Evolutionary conservation across 305 asterid genomes (phyloP).

Genomic region (Lippia alba): DNA sequence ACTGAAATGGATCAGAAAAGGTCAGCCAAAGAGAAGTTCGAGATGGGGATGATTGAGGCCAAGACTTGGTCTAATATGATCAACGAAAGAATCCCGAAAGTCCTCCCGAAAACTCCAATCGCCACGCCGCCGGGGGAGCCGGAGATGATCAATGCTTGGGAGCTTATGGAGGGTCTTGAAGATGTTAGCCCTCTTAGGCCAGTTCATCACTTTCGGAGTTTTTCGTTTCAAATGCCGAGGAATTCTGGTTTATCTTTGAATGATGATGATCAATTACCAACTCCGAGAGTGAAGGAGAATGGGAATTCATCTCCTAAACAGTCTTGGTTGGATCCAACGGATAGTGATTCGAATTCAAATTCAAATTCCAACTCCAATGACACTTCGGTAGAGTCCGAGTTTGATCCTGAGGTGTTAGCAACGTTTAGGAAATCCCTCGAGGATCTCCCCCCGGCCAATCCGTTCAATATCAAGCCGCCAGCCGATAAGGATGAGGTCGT

Average conservation of each 20-base stretch:
- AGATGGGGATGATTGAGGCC: conserved; percentile 68
- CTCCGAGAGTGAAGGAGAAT: conserved; percentile 52
- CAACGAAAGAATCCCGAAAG: conserved; percentile 71
- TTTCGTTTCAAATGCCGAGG: conserved; percentile 57
- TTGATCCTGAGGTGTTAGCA: conserved; percentile 78
- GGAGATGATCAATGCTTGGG: conserved; percentile 81
- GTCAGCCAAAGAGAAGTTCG: conserved; percentile 42
- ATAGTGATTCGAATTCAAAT: conserved; percentile 50
- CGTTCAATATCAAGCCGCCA: conserved; percentile 59
- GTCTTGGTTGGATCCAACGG: conserved; percentile 48
- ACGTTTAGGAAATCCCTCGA: conserved; percentile 66
- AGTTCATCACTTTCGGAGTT: conserved; percentile 60
- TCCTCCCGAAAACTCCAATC: conserved; percentile 64
- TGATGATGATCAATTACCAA: conserved; percentile 50
- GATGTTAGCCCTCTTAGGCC: conserved; percentile 64
- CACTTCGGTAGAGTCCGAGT: conserved; percentile 60
- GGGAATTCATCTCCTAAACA: conserved; percentile 44
- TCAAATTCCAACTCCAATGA: conserved; percentile 55
- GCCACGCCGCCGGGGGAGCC: conserved; percentile 81
- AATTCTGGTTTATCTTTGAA: conserved; percentile 29
- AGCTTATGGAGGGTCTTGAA: conserved; percentile 89
- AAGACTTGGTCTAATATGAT: conserved; percentile 87
- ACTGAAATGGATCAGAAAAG: conserved; percentile 15
- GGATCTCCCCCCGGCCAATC: conserved; percentile 80
- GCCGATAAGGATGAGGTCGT: conserved; percentile 21